These are phyloP conservation scores for Starmerella floricola DNA, from an alignment of 805 yeast genomes.

Conservation along the genomic window DNA sequence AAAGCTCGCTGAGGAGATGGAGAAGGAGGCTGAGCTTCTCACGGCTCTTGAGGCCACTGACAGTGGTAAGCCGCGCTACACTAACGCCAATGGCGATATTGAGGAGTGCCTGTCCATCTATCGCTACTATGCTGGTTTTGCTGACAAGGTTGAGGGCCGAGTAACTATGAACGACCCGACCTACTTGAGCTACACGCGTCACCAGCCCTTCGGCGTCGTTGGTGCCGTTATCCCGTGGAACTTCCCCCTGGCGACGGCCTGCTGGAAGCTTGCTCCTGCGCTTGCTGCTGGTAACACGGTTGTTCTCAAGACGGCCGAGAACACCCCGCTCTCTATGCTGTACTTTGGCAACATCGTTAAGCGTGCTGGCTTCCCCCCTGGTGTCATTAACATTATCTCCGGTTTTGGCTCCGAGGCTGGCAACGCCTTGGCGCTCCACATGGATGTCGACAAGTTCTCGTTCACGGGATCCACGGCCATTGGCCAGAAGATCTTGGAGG, in stretches of 20 bases:
- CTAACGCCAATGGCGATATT: conserved; percentile 60
- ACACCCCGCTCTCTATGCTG: conserved; percentile 81
- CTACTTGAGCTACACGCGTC: conserved; percentile 66
- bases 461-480: conserved; percentile 92
- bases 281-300: conserved; percentile 81
- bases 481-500: conserved; percentile 71
- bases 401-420: conserved; percentile 85
- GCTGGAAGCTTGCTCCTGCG: conserved; percentile 93
- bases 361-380: conserved; percentile 84
- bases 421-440: conserved; percentile 64
- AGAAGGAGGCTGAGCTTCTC: conserved; percentile 54
- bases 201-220: conserved; percentile 89
- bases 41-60: conserved; percentile 78
- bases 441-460: conserved; percentile 75
- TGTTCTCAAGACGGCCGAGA: conserved; percentile 82
- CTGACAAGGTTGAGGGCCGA: conserved; percentile 74
- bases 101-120: conserved; percentile 54
- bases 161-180: conserved; percentile 60
- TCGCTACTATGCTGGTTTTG: conserved; percentile 82
- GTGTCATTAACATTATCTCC: conserved; percentile 76
- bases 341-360: conserved; percentile 54
- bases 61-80: conserved; percentile 67
- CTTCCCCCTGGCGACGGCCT: conserved; percentile 85
- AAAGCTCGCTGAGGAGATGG: conserved; percentile 69
- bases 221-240: conserved; percentile 97